Evolutionary conservation across 192 early-diverging fungal genomes (phyloP).

Genomic region (Pilobolus umbonatus): DNA sequence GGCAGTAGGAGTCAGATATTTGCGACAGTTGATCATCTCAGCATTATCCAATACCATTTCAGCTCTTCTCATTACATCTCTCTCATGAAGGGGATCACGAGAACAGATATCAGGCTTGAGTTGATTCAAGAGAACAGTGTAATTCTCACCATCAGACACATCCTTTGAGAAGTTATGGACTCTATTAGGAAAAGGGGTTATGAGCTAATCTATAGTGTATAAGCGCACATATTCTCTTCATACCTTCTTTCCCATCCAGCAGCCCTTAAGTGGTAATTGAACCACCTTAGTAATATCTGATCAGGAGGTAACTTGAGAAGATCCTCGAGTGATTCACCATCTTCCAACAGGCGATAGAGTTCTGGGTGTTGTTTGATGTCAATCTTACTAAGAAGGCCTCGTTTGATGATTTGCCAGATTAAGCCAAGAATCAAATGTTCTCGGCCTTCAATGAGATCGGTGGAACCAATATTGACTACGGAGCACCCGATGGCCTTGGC

Average conservation of each 20-base stretch:
- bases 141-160: conserved; percentile 94
- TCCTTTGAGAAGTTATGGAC: conserved; percentile 91
- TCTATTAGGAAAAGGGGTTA: not conserved
- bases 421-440: conserved; percentile 96
- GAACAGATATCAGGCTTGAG: conserved; percentile 81
- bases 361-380: conserved; percentile 98
- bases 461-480: conserved; percentile 97
- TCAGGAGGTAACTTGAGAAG: conserved; percentile 93
- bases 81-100: conserved; percentile 71
- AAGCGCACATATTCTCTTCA: conserved; percentile 2
- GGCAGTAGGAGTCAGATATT: conserved; percentile 92
- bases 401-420: conserved; percentile 99
- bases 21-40: conserved; percentile 88
- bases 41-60: conserved; percentile 89
- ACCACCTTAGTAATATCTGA: conserved; percentile 96
- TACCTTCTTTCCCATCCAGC: conserved; percentile 78
- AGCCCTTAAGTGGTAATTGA: conserved; percentile 97
- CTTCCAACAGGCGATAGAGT: conserved; percentile 89
- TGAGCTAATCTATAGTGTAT: too few species aligned
- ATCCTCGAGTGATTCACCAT: conserved; percentile 90
- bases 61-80: conserved; percentile 76
- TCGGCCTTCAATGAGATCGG: conserved; percentile 93
- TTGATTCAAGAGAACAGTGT: conserved; percentile 91
- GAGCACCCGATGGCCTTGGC: conserved; percentile 98
- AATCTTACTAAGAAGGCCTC: conserved; percentile 92